Percentiles rank a stretch among this genome's conserved stretches.
phyloP scores from a whole-genome alignment of 2,329 filamentous ascomycete genomes.

The Paraconiothyrium sp. region DNA sequence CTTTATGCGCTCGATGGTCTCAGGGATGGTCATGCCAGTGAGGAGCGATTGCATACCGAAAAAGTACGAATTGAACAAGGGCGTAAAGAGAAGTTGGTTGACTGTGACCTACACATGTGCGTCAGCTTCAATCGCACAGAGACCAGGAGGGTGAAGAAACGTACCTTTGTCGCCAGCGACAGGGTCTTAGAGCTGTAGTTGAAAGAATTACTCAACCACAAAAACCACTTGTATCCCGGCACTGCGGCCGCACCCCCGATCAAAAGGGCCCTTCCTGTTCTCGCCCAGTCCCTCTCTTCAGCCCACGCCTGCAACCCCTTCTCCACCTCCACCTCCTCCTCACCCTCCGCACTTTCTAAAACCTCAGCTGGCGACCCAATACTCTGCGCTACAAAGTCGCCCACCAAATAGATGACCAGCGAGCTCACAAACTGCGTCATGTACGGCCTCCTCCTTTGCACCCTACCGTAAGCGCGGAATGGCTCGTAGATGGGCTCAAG shows the following conservation, averaged over 20 bases:
- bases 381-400: slow-evolving; percentile 80
- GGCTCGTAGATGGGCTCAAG: slow-evolving; percentile 57
- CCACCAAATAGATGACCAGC: slow-evolving; percentile 79
- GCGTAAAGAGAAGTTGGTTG: slow-evolving; percentile 83
- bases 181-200: slow-evolving; percentile 79
- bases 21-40: slow-evolving; percentile 68
- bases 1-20: slow-evolving; percentile 75
- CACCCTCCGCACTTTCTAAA: slow-evolving; percentile 14
- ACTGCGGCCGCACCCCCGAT: slow-evolving; percentile 80
- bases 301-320: slow-evolving; percentile 51
- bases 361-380: slow-evolving; percentile 53
- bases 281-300: slow-evolving; percentile 56
- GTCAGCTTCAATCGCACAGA: slow-evolving; percentile 1
- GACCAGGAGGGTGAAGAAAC: neutral
- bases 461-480: slow-evolving; percentile 69
- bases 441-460: slow-evolving; percentile 77
- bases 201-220: slow-evolving; percentile 82
- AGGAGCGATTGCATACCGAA: slow-evolving; percentile 61
- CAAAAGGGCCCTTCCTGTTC: slow-evolving; percentile 75
- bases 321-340: slow-evolving; percentile 31
- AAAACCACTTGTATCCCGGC: slow-evolving; percentile 83
- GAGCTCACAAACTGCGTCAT: slow-evolving; percentile 81
- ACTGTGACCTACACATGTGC: slow-evolving; percentile 65
- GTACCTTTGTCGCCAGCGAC: slow-evolving; percentile 74
- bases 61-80: slow-evolving; percentile 65